phyloP scores from a whole-genome alignment of 1,284 basidiomycete species.

The Xanthoconium separans region DNA sequence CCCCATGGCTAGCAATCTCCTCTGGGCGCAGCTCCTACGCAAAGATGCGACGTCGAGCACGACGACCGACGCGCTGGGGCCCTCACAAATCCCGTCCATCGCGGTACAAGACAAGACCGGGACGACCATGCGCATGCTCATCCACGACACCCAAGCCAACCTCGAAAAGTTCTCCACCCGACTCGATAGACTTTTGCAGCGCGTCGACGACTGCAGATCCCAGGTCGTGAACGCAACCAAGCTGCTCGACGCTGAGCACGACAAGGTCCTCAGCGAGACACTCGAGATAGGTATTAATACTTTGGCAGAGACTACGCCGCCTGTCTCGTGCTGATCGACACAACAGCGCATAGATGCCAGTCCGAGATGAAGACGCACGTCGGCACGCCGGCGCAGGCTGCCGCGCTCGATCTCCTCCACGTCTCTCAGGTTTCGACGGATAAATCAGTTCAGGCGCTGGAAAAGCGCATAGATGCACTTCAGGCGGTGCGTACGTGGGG shows the following conservation, averaged over 20 bases:
- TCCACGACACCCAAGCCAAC: constrained; percentile 66
- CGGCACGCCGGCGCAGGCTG: constrained; percentile 53
- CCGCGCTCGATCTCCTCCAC: constrained; percentile 40
- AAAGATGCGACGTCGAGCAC: constrained; percentile 35
- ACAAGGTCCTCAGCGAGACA: constrained; percentile 43
- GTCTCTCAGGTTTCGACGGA: constrained; percentile 39
- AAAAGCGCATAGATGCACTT: constrained; percentile 56
- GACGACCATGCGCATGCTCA: constrained; percentile 63
- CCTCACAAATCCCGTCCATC: constrained; percentile 35
- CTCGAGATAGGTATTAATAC: constrained; percentile 41
- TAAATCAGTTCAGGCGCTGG: constrained; percentile 45
- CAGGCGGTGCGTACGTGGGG: constrained; percentile 42
- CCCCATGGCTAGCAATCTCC: constrained; percentile 25
- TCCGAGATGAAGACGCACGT: constrained; percentile 55
- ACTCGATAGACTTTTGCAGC: constrained; percentile 43
- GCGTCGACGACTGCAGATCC: constrained; percentile 40
- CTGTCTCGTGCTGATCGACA: neutral
- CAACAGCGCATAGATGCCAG: constrained; percentile 58
- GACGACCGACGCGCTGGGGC: neutral
- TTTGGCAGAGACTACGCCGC: too few species aligned
- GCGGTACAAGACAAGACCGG: constrained; percentile 60
- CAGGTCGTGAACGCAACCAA: constrained; percentile 45
- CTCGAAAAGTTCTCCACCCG: constrained; percentile 58
- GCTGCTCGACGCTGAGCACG: constrained; percentile 46
- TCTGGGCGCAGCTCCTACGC: constrained; percentile 52